Conservation (phyloP, 192 early-diverging fungal genomes). For the Pilaira anomala region DNA sequence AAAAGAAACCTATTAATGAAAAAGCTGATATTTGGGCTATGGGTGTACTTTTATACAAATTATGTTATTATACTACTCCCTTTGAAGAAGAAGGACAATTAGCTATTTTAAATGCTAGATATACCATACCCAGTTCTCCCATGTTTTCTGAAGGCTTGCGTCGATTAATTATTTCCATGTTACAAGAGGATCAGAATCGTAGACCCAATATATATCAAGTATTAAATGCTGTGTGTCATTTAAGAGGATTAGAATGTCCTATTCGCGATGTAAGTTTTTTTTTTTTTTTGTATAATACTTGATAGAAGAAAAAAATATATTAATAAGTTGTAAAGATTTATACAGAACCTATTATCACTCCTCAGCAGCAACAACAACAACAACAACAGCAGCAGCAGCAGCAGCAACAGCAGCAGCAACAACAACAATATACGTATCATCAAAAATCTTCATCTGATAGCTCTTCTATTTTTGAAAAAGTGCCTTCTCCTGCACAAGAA, state of each 20-base stretch:
- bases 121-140: conserved; percentile 73
- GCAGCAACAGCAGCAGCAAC: conserved; percentile 38
- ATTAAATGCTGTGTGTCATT: conserved; percentile 57
- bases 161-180: conserved; percentile 64
- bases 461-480: conserved; percentile 30
- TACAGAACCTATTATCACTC: not conserved
- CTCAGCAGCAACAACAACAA: conserved; percentile 36
- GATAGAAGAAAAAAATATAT: not conserved
- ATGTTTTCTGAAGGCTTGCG: conserved; percentile 56
- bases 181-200: conserved; percentile 70
- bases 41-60: conserved; percentile 92
- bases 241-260: conserved; percentile 61
- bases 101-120: conserved; percentile 86
- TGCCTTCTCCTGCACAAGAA: conserved; percentile 35
- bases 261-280: conserved; percentile 55
- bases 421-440: not conserved
- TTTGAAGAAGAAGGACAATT: conserved; percentile 88
- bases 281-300: not conserved
- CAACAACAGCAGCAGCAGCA: conserved; percentile 28
- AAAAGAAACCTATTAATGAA: conserved; percentile 76
- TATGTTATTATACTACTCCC: conserved; percentile 93
- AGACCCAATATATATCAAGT: conserved; percentile 83
- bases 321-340: conserved; percentile 13
- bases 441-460: conserved; percentile 29
- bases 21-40: conserved; percentile 76